phyloP scores from a whole-genome alignment of 2,329 filamentous ascomycete species.

The Harringtonia lauricola region DNA sequence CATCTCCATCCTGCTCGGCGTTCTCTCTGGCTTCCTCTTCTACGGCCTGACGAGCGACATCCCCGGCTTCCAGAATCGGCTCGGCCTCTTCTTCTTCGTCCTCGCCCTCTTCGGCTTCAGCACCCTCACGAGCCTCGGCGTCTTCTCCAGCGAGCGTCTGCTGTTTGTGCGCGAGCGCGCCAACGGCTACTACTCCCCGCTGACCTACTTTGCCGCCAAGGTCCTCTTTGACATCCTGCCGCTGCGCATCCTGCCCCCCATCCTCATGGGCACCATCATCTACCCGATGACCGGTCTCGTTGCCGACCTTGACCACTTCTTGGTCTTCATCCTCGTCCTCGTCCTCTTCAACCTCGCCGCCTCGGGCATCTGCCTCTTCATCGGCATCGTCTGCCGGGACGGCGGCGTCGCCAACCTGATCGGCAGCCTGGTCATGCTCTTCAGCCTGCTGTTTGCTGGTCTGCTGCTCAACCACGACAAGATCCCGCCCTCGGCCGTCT shows the following conservation, averaged over 20 bases:
- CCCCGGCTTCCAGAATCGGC: slow-evolving; percentile 91
- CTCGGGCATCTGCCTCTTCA: slow-evolving; percentile 86
- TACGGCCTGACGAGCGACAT: slow-evolving; percentile 95
- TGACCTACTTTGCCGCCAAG: slow-evolving; percentile 91
- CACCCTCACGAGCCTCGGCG: slow-evolving; percentile 83
- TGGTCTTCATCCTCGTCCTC: slow-evolving; percentile 82
- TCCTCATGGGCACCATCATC: slow-evolving; percentile 90
- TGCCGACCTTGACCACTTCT: slow-evolving; percentile 70
- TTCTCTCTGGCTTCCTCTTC: slow-evolving; percentile 90
- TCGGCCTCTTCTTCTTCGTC: slow-evolving; percentile 96
- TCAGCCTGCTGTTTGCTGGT: slow-evolving; percentile 88
- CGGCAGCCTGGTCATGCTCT: slow-evolving; percentile 92
- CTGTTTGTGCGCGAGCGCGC: slow-evolving; percentile 88
- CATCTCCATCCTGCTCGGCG: slow-evolving; percentile 86
- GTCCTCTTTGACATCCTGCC: slow-evolving; percentile 98
- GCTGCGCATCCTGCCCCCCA: slow-evolving; percentile 83
- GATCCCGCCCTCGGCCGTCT: slow-evolving; percentile 73
- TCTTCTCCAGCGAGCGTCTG: slow-evolving; percentile 83
- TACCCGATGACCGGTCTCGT: slow-evolving; percentile 97
- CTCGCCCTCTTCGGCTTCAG: slow-evolving; percentile 94
- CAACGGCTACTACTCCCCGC: slow-evolving; percentile 90
- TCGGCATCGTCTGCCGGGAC: slow-evolving; percentile 91
- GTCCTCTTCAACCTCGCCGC: slow-evolving; percentile 95
- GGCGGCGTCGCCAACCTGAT: slow-evolving; percentile 85
- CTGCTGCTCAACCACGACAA: slow-evolving; percentile 90